Base-by-base conservation (phyloP, 1,284 basidiomycete species). In the Amylostereum chailletii region DNA sequence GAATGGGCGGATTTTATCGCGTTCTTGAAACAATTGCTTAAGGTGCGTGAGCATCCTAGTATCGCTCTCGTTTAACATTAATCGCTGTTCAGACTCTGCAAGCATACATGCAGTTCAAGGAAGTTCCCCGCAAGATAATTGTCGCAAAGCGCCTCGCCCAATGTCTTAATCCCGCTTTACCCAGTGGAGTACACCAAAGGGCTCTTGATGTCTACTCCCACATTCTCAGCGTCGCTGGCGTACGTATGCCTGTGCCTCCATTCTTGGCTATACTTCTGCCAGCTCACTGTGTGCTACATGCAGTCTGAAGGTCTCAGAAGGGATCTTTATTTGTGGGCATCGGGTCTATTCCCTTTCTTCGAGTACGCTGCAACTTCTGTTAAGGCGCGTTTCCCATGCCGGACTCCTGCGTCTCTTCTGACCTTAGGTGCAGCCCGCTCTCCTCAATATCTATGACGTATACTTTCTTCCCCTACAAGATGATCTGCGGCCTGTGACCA, bases 1-100 rank as follows among this genome's bases (percentile, higher is more conserved):
- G 96, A 99, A 71, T 99, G 96, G 96, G 95, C 96, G 51, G 96
- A 99, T 72, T 99, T 95, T 66, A 98, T 98, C 63, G 89, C 95
- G 41, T 99, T 99, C 69, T 71, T 99, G 61, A 94, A 94, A 59
- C 86, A 94, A 54, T 70, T 99, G 51, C 81, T 97, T 57, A 99
- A 98, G 79, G 94, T 89, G 59, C 52, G 74, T 64, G 39, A 34
- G 43, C 36, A 41, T 41, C 47, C 33, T 39, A 6, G 34, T 27
- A 32, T 32, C 11, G 2, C n/a, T 29, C 33, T 38, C 10, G 38
- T 31, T 29, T 46, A 27, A n/a, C 4, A 34, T 41, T 27, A 37
- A 33, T 37, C 41, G 39, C 27, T 9, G 29, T 62, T 30, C 39
- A 94, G 91, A 90, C 94, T 0, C 82, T 99, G 39, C 94, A 99